Percentiles rank a stretch among this genome's conserved stretches.
These are phyloP conservation scores for Pichia sp. DNA, from an alignment of 1,139 yeast genomes.

Conservation along the genomic window DNA sequence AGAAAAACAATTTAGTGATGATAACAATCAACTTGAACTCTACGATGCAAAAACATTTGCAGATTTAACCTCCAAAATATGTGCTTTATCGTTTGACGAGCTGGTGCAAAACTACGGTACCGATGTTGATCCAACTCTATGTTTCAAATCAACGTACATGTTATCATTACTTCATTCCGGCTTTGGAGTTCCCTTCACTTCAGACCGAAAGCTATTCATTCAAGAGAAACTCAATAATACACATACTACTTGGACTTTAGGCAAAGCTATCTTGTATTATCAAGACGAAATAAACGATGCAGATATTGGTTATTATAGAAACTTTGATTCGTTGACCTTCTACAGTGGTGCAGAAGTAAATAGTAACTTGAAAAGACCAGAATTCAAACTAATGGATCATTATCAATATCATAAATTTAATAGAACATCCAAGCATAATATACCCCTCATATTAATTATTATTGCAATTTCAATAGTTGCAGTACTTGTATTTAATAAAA, in stretches of 20 bases:
- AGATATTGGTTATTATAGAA: conserved; percentile 38
- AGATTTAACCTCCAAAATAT: conserved; percentile 45
- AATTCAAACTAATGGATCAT: conserved; percentile 25
- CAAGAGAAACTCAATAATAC: no score
- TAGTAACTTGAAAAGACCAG: conserved; percentile 39
- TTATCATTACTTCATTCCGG: conserved; percentile 66
- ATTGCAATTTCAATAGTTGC: neutral
- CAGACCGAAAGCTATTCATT: no score
- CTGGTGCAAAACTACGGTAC: conserved; percentile 25
- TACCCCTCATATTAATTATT: no score
- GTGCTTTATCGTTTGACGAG: conserved; percentile 29
- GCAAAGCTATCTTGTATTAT: conserved; percentile 61
- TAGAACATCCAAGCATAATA: neutral
- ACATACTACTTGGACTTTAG: conserved; percentile 63
- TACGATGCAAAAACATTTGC: no score
- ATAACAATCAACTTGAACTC: no score
- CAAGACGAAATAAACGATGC: conserved; percentile 11
- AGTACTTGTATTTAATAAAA: no score
- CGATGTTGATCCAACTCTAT: conserved; percentile 32
- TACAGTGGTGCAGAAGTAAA: conserved; percentile 44
- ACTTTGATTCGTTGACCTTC: conserved; percentile 41
- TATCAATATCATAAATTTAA: no score
- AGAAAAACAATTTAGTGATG: no score
- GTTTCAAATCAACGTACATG: conserved; percentile 70
- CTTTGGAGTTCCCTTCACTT: conserved; percentile 37